Evolutionary conservation across 1,284 basidiomycete species (phyloP), one percentile per base, ranked within the genome.

Genomic region (Cryptococcus sp.): DNA sequence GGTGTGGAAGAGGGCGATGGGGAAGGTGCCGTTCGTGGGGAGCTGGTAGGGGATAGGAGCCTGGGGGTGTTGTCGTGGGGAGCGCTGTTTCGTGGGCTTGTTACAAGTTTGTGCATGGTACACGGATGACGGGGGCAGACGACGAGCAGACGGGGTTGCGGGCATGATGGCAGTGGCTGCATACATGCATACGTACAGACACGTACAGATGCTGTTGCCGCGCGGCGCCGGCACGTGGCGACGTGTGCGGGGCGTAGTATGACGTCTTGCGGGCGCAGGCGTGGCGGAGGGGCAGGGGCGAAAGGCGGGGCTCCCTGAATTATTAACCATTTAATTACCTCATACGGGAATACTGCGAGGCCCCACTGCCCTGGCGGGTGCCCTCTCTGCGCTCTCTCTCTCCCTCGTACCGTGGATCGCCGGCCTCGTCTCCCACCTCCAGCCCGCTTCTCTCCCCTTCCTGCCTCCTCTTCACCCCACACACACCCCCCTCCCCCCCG

Each of bases 1-100:
- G 35, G 45, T 50, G 35, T 60, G 58, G 58, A 23, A 33, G 12
- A 60, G 45, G 16, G 28, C 28, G 28, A 4, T 33, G 28, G 28
- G 28, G 28, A 33, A 33, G 28, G 46, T 60, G 43, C 55, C 58
- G 24, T 16, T 60, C 3, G 36, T 60, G 6, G 54, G 58, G 7
- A 56, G 47, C 39, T 60, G 54, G 58, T 59, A 37, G 42, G n/a
- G 28, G 28, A n/a, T 33, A 33, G 28, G 9, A 33, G 28, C 9
- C n/a, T 5, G 28, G 9, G 28, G 28, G 23, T 51, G 50, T 39
- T n/a, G 21, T 20, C 16, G 9, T 20, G 48, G 15, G n/a, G 46
- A 11, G 18, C 38, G 4, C 35, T 3, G n/a, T 9, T 15, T 11
- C 23, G 42, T 12, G 18, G 42, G 5, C 4, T 33, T 33, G 9